Conservation (phyloP, 2,329 filamentous ascomycete genomes). For the Drechslerella coelobrocha region DNA sequence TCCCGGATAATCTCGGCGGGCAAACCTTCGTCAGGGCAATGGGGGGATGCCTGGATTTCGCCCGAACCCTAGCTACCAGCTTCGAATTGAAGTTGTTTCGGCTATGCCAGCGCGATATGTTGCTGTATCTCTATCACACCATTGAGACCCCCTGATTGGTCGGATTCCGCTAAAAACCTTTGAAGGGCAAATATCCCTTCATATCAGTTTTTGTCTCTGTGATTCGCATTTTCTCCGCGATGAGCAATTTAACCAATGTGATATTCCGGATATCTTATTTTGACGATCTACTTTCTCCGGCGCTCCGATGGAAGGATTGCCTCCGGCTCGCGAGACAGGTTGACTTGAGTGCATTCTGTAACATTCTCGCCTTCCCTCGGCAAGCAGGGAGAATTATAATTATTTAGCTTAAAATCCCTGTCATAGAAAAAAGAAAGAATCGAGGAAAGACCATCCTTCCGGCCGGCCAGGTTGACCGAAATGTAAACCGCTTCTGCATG, state of each 20-base stretch:
- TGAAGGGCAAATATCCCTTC: constrained; percentile 17
- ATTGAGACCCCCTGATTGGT: background rate
- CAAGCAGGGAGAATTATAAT: constrained; percentile 44
- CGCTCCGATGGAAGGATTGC: constrained; percentile 45
- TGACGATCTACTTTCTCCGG: constrained; percentile 28
- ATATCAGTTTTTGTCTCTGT: background rate
- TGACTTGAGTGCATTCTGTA: constrained; percentile 7
- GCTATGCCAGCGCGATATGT: constrained; percentile 7
- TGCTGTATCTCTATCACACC: constrained; percentile 26
- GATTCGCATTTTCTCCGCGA: constrained; percentile 13
- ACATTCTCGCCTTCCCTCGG: constrained; percentile 41
- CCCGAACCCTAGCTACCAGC: constrained; percentile 20
- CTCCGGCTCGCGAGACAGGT: constrained; percentile 12
- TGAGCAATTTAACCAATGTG: constrained; percentile 43
- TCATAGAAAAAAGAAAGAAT: constrained; percentile 6
- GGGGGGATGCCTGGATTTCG: constrained; percentile 19
- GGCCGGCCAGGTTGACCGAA: constrained; percentile 42
- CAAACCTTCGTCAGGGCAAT: constrained; percentile 18
- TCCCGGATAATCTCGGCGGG: constrained; percentile 29
- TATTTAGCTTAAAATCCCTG: constrained; percentile 48
- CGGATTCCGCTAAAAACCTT: constrained; percentile 19
- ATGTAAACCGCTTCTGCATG: constrained; percentile 38
- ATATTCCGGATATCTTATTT: constrained; percentile 23
- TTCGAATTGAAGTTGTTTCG: constrained; percentile 16
- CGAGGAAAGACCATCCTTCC: constrained; percentile 19